phyloP scores from a whole-genome alignment of 495 filamentous ascomycete genomes.

The Bacidia gigantensis region DNA sequence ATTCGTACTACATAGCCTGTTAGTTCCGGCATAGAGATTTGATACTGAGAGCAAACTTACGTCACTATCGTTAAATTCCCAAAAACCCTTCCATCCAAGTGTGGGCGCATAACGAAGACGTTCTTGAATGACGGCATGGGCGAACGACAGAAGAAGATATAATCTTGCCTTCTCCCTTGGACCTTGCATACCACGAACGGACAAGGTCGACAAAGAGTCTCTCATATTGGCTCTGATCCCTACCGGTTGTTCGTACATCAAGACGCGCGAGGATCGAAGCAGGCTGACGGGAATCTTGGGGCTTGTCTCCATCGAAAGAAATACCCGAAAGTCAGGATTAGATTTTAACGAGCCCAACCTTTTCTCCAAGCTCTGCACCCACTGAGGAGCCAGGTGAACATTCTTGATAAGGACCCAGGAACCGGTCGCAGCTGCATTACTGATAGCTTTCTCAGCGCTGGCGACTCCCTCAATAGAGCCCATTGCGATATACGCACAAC shows the following conservation, averaged over 20 bases:
- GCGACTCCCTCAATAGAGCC: slow-evolving; percentile 87
- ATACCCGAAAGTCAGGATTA: slow-evolving; percentile 83
- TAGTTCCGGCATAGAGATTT: background rate
- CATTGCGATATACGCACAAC: slow-evolving; percentile 96
- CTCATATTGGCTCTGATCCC: slow-evolving; percentile 98
- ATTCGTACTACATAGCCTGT: slow-evolving; percentile 64
- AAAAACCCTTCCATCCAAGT: slow-evolving; percentile 96
- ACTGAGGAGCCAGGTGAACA: slow-evolving; percentile 88
- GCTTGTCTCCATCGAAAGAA: slow-evolving; percentile 95
- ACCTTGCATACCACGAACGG: slow-evolving; percentile 59
- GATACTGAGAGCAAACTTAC: slow-evolving; percentile 42
- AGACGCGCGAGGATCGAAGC: slow-evolving; percentile 77
- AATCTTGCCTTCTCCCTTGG: slow-evolving; percentile 86
- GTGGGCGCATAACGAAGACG: slow-evolving; percentile 87
- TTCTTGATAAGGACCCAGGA: slow-evolving; percentile 99
- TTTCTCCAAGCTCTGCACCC: slow-evolving; percentile 96
- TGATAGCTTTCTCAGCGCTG: slow-evolving; percentile 88
- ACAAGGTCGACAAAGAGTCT: slow-evolving; percentile 77
- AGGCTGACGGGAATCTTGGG: slow-evolving; percentile 96
- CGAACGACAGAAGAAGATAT: slow-evolving; percentile 82
- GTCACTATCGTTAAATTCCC: slow-evolving; percentile 99
- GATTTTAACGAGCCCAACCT: slow-evolving; percentile 89
- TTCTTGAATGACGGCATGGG: slow-evolving; percentile 95
- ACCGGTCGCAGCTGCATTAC: slow-evolving; percentile 79
- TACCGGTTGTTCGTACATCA: slow-evolving; percentile 97